A percentile compares a stretch with the other conserved stretches of the same genome.
Evolutionary conservation across 805 yeast genomes (phyloP).

Genomic region (Spathaspora passalidarum): DNA sequence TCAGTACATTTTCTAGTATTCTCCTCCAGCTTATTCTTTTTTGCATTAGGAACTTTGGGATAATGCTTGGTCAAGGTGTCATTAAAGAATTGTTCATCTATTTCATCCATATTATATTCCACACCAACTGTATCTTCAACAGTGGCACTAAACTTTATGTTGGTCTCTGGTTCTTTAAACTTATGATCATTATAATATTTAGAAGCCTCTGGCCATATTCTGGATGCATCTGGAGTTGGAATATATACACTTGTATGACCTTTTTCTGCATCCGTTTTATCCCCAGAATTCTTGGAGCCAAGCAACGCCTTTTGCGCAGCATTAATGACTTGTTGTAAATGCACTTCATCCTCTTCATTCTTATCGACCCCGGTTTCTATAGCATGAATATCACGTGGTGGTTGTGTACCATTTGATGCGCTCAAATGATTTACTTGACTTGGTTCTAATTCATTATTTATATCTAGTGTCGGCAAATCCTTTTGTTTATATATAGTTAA

Average conservation of each 20-base stretch:
- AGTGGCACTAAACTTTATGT: conserved; percentile 87
- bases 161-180: conserved; percentile 71
- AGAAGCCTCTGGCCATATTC: conserved; percentile 72
- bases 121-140: conserved; percentile 93
- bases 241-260: conserved; percentile 55
- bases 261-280: conserved; percentile 19
- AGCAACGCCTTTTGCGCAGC: conserved; percentile 67
- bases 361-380: conserved; percentile 98
- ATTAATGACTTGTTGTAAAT: conserved; percentile 85
- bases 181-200: conserved; percentile 62
- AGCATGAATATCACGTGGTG: conserved; percentile 82
- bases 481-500: conserved; percentile 71
- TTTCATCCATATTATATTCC: conserved; percentile 86
- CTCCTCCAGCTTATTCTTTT: conserved; percentile 13
- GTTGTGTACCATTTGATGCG: conserved; percentile 50
- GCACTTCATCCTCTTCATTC: conserved; percentile 95
- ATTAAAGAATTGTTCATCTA: conserved; percentile 66
- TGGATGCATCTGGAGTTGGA: conserved; percentile 95
- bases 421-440: conserved; percentile 41
- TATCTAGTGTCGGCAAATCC: conserved; percentile 78
- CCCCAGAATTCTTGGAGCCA: conserved; percentile 29
- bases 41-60: conserved; percentile 18
- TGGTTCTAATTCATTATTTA: conserved; percentile 38
- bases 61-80: conserved; percentile 35
- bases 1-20: conserved; percentile 51